Conservation (phyloP, 73 alveolate species). For the Paraurostyla sp. region DNA sequence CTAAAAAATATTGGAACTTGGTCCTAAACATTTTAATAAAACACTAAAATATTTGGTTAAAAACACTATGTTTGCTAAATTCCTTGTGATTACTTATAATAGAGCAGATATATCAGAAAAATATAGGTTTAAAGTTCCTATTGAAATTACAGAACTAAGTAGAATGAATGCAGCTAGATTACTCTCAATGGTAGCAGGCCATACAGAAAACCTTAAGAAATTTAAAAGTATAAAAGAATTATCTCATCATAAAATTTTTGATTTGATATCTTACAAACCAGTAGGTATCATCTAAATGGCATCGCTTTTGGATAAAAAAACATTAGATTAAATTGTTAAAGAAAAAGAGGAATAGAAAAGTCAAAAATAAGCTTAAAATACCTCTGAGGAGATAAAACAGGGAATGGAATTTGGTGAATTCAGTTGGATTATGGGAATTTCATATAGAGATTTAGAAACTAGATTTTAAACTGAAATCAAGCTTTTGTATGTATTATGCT, state of each 20-base stretch:
- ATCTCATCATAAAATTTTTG: constrained; percentile 60
- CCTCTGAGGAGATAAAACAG: background rate
- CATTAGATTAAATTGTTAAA: constrained; percentile 57
- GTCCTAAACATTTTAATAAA: background rate
- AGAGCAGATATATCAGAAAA: constrained; percentile 32
- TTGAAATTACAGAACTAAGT: constrained; percentile 43
- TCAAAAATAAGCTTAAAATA: background rate
- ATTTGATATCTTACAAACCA: constrained; percentile 62
- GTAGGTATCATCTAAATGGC: constrained; percentile 61
- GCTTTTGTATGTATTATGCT: constrained; percentile 53
- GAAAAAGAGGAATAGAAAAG: constrained; percentile 37
- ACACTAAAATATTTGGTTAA: constrained; percentile 50
- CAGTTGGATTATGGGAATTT: constrained; percentile 65
- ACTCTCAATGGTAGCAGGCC: constrained; percentile 39
- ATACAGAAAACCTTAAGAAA: background rate
- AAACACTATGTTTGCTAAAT: constrained; percentile 53
- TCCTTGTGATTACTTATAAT: constrained; percentile 42
- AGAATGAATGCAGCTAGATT: constrained; percentile 60
- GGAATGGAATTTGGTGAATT: constrained; percentile 53
- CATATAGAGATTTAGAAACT: constrained; percentile 25
- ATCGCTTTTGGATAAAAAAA: background rate
- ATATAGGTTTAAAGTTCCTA: background rate
- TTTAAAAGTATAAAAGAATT: background rate
- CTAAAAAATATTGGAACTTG: constrained; percentile 43
- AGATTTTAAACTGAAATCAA: constrained; percentile 43